These are phyloP conservation scores for Botryotinia globosa DNA, from an alignment of 2,329 filamentous ascomycete genomes.

Conservation along the genomic window DNA sequence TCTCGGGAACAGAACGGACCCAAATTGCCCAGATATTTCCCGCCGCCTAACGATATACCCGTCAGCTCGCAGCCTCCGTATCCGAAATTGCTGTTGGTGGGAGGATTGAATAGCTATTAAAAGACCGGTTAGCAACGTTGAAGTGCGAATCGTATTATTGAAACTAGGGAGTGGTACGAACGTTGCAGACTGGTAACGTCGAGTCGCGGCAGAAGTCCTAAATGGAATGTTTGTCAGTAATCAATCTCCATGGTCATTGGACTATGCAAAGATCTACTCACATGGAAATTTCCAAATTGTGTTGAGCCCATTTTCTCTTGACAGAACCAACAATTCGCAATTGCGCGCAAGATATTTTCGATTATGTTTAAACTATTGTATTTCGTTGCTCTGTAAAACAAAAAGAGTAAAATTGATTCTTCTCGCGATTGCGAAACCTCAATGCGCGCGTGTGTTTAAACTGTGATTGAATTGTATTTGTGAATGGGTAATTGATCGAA, in stretches of 20 bases:
- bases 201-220: slow-evolving; percentile 82
- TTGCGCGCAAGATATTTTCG: not conserved
- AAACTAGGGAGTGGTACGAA: slow-evolving; percentile 47
- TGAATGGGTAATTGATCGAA: slow-evolving; percentile 6
- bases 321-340: slow-evolving; percentile 8
- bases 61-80: slow-evolving; percentile 67
- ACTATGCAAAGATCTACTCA: slow-evolving; percentile 34
- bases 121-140: slow-evolving; percentile 23
- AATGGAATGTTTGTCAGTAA: slow-evolving; percentile 25
- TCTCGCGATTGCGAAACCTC: slow-evolving; percentile 13
- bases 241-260: slow-evolving; percentile 19
- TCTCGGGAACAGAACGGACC: slow-evolving; percentile 55
- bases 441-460: slow-evolving; percentile 17
- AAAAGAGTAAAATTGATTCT: slow-evolving; percentile 17
- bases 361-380: slow-evolving; percentile 12
- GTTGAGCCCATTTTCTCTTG: slow-evolving; percentile 32
- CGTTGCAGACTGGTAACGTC: slow-evolving; percentile 81
- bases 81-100: slow-evolving; percentile 28
- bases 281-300: slow-evolving; percentile 58
- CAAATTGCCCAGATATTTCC: slow-evolving; percentile 72
- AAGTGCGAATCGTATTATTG: slow-evolving; percentile 11
- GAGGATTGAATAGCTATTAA: slow-evolving; percentile 59
- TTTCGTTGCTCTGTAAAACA: slow-evolving; percentile 6
- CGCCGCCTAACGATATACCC: slow-evolving; percentile 70
- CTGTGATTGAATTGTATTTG: not conserved